A percentile compares a stretch with the other conserved stretches of the same genome.
phyloP scores from a whole-genome alignment of 768 basidiomycete genomes.

The Termitomyces heimii region DNA sequence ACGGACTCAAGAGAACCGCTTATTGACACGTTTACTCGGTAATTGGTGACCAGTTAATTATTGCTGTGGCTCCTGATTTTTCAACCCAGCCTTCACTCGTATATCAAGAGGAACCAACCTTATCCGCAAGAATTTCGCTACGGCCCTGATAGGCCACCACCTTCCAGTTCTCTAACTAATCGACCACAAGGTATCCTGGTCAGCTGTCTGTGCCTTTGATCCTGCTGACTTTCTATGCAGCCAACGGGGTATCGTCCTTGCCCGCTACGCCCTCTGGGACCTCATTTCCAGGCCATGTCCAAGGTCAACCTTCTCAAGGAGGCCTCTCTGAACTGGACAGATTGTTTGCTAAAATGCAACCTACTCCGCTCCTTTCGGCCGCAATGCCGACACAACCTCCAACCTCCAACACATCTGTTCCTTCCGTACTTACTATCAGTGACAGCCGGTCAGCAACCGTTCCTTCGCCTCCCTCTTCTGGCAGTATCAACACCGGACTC shows the following conservation, averaged over 20 bases:
- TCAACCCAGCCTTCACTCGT: conserved; percentile 49
- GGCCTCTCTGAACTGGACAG: conserved; percentile 39
- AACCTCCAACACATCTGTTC: conserved; percentile 18
- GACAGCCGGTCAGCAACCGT: conserved; percentile 9
- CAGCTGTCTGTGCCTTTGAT: not conserved
- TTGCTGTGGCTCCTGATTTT: conserved; percentile 1
- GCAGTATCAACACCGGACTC: conserved; percentile 39
- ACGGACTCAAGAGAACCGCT: conserved; percentile 67
- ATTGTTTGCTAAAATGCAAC: conserved; percentile 38
- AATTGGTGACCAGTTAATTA: conserved; percentile 4
- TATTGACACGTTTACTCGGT: conserved; percentile 32
- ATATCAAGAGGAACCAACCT: conserved; percentile 53
- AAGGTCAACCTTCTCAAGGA: conserved; percentile 13
- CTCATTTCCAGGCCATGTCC: conserved; percentile 1
- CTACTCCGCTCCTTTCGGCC: conserved; percentile 16
- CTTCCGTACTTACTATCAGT: conserved; percentile 38
- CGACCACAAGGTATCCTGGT: conserved; percentile 12
- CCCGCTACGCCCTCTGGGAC: conserved; percentile 1
- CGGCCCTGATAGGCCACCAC: conserved; percentile 61
- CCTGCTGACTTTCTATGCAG: conserved; percentile 1
- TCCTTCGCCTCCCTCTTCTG: conserved; percentile 12
- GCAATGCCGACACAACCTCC: not conserved
- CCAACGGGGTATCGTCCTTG: not conserved
- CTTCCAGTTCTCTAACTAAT: conserved; percentile 34
- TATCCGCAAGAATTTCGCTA: conserved; percentile 73